These are phyloP conservation scores for Lophium mytilinum DNA, from an alignment of 495 filamentous ascomycete species.

Conservation along the genomic window DNA sequence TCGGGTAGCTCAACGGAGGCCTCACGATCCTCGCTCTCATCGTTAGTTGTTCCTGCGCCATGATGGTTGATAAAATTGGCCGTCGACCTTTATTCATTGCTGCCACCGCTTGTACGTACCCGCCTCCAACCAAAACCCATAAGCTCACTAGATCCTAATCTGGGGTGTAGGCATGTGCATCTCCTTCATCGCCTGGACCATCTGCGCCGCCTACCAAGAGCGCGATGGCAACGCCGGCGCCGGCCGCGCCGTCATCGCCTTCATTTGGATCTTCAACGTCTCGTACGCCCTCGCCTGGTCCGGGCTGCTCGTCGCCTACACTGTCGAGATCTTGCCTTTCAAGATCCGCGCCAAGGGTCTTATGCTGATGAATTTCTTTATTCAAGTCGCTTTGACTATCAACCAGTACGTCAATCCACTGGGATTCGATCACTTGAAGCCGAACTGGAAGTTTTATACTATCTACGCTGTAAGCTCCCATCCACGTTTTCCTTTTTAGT, in stretches of 20 bases:
- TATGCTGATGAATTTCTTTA: too few species aligned
- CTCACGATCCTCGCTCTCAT: background rate
- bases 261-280: too few species aligned
- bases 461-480: slow-evolving; percentile 51
- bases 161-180: background rate
- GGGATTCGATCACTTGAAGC: slow-evolving; percentile 48
- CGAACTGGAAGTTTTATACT: slow-evolving; percentile 55
- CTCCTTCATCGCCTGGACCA: background rate
- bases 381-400: too few species aligned
- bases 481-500: too few species aligned
- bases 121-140: too few species aligned
- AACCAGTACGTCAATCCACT: slow-evolving; percentile 59
- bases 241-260: too few species aligned
- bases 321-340: background rate
- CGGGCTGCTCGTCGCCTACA: background rate
- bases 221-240: too few species aligned
- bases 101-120: too few species aligned
- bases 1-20: background rate
- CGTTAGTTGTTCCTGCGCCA: background rate
- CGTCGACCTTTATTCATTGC: background rate
- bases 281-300: background rate
- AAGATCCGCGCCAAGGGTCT: background rate
- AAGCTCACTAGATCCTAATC: too few species aligned
- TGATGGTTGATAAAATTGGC: background rate
- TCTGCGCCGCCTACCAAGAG: background rate